A percentile compares a stretch with the other conserved stretches of the same genome.
Evolutionary conservation across 306 rosid species (phyloP).

Genomic region (Gleditsia sinensis): DNA sequence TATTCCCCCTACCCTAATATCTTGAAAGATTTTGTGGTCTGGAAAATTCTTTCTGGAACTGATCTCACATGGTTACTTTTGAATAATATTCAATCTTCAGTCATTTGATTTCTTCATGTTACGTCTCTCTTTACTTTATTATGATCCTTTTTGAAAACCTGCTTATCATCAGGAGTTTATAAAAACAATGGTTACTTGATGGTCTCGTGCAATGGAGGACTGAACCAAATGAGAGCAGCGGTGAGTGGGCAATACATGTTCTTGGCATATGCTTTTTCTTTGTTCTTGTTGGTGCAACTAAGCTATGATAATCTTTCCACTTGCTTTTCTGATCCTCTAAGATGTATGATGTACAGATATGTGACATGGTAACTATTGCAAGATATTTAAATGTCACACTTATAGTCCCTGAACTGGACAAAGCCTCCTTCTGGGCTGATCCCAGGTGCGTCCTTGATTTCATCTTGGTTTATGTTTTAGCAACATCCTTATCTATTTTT

Average conservation of each 20-base stretch:
- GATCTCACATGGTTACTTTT: neutral
- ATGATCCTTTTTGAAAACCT: neutral
- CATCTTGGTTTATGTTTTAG: constrained; percentile 9
- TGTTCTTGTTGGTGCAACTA: neutral
- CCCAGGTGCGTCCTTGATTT: constrained; percentile 63
- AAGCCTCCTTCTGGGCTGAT: constrained; percentile 95
- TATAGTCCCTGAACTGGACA: constrained; percentile 90
- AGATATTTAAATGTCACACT: constrained; percentile 90
- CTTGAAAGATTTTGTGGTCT: neutral
- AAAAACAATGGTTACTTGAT: constrained; percentile 89
- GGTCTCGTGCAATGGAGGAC: constrained; percentile 96
- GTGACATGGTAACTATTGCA: constrained; percentile 97
- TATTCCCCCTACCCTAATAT: too few relatives aligned
- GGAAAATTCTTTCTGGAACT: neutral
- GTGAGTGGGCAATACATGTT: constrained; percentile 53
- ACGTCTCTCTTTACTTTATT: neutral
- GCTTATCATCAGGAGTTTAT: constrained; percentile 64
- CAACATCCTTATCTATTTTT: neutral
- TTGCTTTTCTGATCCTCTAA: constrained; percentile 13
- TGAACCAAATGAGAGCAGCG: constrained; percentile 98
- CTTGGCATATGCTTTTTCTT: neutral
- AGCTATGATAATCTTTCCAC: constrained; percentile 10
- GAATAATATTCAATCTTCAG: neutral
- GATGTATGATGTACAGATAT: constrained; percentile 58
- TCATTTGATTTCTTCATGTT: neutral